Evolutionary conservation across 2,329 filamentous ascomycete genomes (phyloP), one percentile per base, ranked within the genome.

Genomic region (Zelopaecilomyces penicillatus): DNA sequence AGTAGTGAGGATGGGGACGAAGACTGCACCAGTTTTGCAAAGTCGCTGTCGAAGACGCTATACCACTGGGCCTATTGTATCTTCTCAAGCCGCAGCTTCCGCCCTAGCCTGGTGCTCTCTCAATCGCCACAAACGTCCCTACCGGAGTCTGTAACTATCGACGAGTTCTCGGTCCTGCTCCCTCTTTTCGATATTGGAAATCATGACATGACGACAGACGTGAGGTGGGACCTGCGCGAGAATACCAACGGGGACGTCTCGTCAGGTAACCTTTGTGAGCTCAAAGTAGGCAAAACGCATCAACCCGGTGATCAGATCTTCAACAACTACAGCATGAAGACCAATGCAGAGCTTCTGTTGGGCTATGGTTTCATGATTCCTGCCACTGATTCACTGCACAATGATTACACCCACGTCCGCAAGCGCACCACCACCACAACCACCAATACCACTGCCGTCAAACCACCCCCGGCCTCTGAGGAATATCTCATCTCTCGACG

Each of bases 311-410:
- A 76, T 30, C 76, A 80, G 52, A 61, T 80, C 27, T 82, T 72
- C 55, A 86, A 87, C 65, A 87, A 86, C 59, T 89, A 89, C 56
- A 84, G 84, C 30, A 61, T 68, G 56, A 85, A 87, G 62, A 85
- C 83, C 5, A 89, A 88, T 54, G 83, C 82, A 47, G 82, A 87
- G 64, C 65, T 84, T 27, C 68, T 84, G 1, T 64, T 83, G 2
- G 79, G 74, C 0, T 84, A 84, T 54, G 78, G 79, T 3, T 83
- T 83, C 56, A 68, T 76, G 50, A 57, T 82, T 0, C 69, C 73
- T 1, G 64, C 70, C 43, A 68, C 67, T 0, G 59, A 63, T 0
- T 59, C 55, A 4, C 62, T 80, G 45, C 76, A 81, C 56, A 80
- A 80, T 52, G 77, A 80, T 57, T 80, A 80, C 54, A 61, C 76